Percentiles rank a stretch among this genome's conserved stretches.
phyloP scores from a whole-genome alignment of 805 yeast species.

The Metschnikowia proteae region DNA sequence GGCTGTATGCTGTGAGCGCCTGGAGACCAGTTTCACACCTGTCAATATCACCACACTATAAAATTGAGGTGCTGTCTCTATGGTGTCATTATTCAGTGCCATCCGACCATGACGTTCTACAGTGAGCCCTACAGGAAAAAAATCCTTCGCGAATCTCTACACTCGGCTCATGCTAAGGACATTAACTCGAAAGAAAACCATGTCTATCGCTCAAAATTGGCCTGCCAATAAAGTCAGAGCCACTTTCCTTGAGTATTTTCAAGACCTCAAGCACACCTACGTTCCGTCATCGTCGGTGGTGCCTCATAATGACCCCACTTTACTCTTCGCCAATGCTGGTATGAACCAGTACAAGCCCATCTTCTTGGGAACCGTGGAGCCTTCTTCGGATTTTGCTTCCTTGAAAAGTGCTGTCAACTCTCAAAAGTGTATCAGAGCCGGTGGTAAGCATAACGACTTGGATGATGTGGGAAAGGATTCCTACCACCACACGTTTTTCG shows the following conservation, averaged over 20 bases:
- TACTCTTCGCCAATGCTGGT: constrained; percentile 96
- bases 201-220: constrained; percentile 29
- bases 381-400: constrained; percentile 78
- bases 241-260: constrained; percentile 82
- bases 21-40: too few relatives aligned
- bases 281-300: constrained; percentile 93
- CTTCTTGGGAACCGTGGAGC: constrained; percentile 95
- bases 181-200: constrained; percentile 15
- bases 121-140: constrained; percentile 4
- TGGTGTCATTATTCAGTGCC: neutral
- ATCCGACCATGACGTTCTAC: neutral
- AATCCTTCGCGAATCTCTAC: constrained; percentile 6
- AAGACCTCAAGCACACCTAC: constrained; percentile 63
- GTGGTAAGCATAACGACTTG: constrained; percentile 97
- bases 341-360: constrained; percentile 99
- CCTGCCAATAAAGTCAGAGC: constrained; percentile 60
- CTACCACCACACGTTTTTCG: constrained; percentile 97
- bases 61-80: neutral
- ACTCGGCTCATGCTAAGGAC: constrained; percentile 17
- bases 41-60: too few relatives aligned
- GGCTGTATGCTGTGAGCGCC: too few relatives aligned
- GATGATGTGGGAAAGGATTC: constrained; percentile 98
- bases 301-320: constrained; percentile 97
- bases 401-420: constrained; percentile 91
- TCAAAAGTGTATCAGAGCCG: constrained; percentile 98